Base-by-base conservation (phyloP, 768 basidiomycete genomes). In the Hortiboletus flavorubellus region DNA sequence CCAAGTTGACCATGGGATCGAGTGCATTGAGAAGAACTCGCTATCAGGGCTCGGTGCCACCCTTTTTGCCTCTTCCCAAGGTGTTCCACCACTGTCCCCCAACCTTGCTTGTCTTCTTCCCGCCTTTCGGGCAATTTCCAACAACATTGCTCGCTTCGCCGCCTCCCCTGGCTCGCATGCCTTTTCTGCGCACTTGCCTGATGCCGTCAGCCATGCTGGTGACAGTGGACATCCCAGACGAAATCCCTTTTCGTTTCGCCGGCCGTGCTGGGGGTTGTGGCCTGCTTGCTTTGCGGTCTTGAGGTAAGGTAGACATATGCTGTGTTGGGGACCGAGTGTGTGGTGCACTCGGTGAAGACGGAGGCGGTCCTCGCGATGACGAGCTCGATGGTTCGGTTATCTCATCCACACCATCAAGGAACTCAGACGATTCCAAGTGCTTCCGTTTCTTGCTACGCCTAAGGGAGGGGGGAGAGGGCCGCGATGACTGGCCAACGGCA, bases 161-260 rank as follows among this genome's bases (percentile, higher is more conserved):
- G 2, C 18, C 18, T 23, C 35, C 37, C 26, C 23, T 3, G 1
- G 4, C 26, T 30, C 18, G 46, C 38, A 7, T 5, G 39, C 56
- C 52, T 51, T 54, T 58, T 49, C 44, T 52, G n/a, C 15, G 50
- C 8, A 64, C 33, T 53, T 60, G 54, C 33, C 58, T 58, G 34
- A 5, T 21, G 29, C 57, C 59, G 35, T 41, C 43, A 0, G 49
- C 59, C 34, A 69, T 73, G 47, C 70, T 75, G 8, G 80, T 70
- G 30, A 85, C 67, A 0, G 79, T 83, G 14, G 80, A 80, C 46
- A 86, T 64, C 3, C 85, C 84, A 0, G 84, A 86, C 55, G 85
- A 86, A 15, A 88, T 74, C 8, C 85, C 84, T 57, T 83, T 85
- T 57, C 78, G 72, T 15, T 45, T 23, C 12, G 18, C 12, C 15